phyloP scores from a whole-genome alignment of 768 basidiomycete genomes.

The Tricholoma furcatifolium region DNA sequence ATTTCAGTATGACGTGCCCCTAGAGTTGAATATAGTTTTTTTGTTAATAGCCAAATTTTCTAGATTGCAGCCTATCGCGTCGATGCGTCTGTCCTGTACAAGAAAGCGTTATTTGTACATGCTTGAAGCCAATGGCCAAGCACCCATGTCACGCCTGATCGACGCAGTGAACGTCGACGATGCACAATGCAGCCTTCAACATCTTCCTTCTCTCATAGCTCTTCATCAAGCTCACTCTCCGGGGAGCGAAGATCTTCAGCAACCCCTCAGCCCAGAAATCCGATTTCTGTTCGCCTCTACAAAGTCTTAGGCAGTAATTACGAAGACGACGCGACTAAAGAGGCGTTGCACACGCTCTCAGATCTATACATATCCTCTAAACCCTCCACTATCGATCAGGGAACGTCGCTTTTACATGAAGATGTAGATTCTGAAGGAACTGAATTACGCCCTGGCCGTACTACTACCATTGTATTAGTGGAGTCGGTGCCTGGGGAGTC shows the following conservation, averaged over 20 bases:
- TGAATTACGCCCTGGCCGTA: constrained; percentile 22
- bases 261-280: constrained; percentile 49
- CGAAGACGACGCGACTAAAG: constrained; percentile 71
- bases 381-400: constrained; percentile 31
- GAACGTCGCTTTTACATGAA: constrained; percentile 19
- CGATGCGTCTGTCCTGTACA: too few species aligned
- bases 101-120: too few species aligned
- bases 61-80: too few species aligned
- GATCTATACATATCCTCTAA: constrained; percentile 58
- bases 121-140: too few species aligned
- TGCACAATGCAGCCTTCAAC: constrained; percentile 7
- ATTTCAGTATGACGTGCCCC: background rate
- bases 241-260: constrained; percentile 20
- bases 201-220: constrained; percentile 9
- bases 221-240: constrained; percentile 4
- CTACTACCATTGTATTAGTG: constrained; percentile 18
- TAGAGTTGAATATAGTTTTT: constrained; percentile 8
- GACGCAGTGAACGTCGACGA: too few species aligned
- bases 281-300: constrained; percentile 84
- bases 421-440: constrained; percentile 32
- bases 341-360: constrained; percentile 82
- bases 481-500: constrained; percentile 54
- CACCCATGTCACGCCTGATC: too few species aligned
- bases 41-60: constrained; percentile 1
- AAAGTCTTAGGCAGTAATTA: constrained; percentile 85